Evolutionary conservation across 2,329 filamentous ascomycete species (phyloP), one percentile per base, ranked within the genome.

Genomic region (Neofusicoccum cordaticola): DNA sequence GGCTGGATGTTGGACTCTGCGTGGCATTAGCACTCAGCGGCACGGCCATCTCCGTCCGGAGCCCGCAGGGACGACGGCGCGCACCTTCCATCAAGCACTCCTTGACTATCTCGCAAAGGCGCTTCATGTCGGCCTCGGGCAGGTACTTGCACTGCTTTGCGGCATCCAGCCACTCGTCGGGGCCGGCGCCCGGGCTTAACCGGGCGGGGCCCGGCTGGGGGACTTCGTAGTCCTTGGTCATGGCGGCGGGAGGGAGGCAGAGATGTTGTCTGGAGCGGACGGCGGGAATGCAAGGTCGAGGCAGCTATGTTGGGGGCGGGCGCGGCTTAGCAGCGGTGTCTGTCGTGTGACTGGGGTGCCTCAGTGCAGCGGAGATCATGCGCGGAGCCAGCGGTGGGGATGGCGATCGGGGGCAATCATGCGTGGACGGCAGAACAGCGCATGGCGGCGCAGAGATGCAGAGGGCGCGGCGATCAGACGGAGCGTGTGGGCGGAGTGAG

Each of bases 71-170:
- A 11, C 41, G 34, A 27, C 5, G n/a, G 41, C 35, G 65, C 81
- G 71, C 77, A 95, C 92, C 92, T 84, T 99, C 95, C 95, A 99
- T 99, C 73, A 99, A 85, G 69, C 92, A 96, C 80, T 98, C 95
- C 83, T 99, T 99, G 67, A 98, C 95, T 76, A 96, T 96, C 82
- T 99, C 95, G 78, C 95, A 99, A 56, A 99, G 85, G 78, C 96
- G 91, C 84, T 99, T 99, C 95, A 99, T 99, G 74, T 96, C 92
- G 67, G 89, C 82, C 80, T 99, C 95, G 57, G 95, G 95, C 61
- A 99, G 86, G 78, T 98, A 97, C 78, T 96, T 95, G 82, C 95
- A 98, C 79, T 95, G 91, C 80, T 97, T 97, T 50, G 95, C 95
- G 78, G 96, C 91, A 75, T 95, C 91, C 37, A 99, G 85, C 95